Evolutionary conservation across 768 basidiomycete genomes (phyloP).

Genomic region (Rhodotorula diobovata): DNA sequence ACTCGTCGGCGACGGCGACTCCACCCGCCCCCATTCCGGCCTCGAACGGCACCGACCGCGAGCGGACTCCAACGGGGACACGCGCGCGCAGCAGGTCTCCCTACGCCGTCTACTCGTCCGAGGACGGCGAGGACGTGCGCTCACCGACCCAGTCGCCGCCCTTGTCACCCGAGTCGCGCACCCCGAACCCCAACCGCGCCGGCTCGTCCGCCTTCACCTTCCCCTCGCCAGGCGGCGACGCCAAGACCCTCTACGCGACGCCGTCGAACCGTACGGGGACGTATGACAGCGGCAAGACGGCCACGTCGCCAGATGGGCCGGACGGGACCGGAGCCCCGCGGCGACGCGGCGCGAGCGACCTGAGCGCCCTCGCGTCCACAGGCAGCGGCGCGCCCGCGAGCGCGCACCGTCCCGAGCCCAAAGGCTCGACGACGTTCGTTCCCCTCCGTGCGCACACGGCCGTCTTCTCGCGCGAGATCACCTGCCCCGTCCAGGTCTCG

Average conservation of each 20-base stretch:
- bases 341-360: constrained; percentile 18
- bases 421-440: constrained; percentile 23
- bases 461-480: constrained; percentile 29
- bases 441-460: constrained; percentile 30
- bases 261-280: not conserved
- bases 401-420: constrained; percentile 30
- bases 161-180: constrained; percentile 7
- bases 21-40: not conserved
- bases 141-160: constrained; percentile 9
- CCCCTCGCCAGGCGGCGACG: constrained; percentile 13
- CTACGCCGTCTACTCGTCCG: not conserved
- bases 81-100: constrained; percentile 6
- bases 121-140: constrained; percentile 2
- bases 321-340: not conserved
- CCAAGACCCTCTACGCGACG: constrained; percentile 5
- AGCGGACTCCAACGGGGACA: not conserved
- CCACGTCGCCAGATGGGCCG: not conserved
- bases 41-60: not conserved
- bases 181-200: constrained; percentile 16
- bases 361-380: not conserved
- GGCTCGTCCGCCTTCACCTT: constrained; percentile 10
- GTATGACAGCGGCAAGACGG: not conserved
- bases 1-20: too few relatives aligned
- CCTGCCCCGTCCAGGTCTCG: constrained; percentile 32
- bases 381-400: not conserved